phyloP scores from a whole-genome alignment of 176 grass and related monocot species.

The Eremochloa ophiuroides region DNA sequence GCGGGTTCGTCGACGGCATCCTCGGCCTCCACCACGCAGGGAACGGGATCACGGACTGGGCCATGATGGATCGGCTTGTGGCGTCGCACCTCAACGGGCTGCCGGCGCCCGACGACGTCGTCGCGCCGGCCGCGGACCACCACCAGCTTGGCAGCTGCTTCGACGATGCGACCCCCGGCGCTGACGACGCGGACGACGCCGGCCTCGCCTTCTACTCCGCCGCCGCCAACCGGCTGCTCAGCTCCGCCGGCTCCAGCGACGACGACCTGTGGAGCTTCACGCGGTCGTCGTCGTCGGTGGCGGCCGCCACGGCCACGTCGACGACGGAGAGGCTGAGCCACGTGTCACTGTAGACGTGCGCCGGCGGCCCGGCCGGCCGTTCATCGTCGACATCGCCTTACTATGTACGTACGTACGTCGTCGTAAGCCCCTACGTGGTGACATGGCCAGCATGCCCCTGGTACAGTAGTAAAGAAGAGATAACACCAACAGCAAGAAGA shows the following conservation, averaged over 20 bases:
- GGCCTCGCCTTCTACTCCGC: constrained; percentile 49
- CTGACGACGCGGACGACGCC: not conserved
- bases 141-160: constrained; percentile 52
- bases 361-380: not conserved
- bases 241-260: constrained; percentile 17
- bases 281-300: constrained; percentile 35
- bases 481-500: not conserved
- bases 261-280: constrained; percentile 93
- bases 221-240: not conserved
- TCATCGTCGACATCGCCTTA: not conserved
- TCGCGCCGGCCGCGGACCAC: constrained; percentile 33
- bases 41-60: constrained; percentile 60
- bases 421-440: not conserved
- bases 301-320: constrained; percentile 22
- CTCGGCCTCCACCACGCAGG: not conserved
- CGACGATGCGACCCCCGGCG: constrained; percentile 21
- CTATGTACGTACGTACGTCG: not conserved
- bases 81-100: constrained; percentile 89
- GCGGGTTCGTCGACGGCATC: not conserved
- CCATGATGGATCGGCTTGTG: constrained; percentile 83
- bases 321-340: constrained; percentile 39
- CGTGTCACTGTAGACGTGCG: constrained; percentile 34
- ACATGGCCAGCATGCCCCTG: constrained; percentile 8
- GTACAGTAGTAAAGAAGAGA: constrained; percentile 30
- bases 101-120: constrained; percentile 33